Conservation (phyloP, 805 yeast species). For the Nakazawaea ambrosiae region DNA sequence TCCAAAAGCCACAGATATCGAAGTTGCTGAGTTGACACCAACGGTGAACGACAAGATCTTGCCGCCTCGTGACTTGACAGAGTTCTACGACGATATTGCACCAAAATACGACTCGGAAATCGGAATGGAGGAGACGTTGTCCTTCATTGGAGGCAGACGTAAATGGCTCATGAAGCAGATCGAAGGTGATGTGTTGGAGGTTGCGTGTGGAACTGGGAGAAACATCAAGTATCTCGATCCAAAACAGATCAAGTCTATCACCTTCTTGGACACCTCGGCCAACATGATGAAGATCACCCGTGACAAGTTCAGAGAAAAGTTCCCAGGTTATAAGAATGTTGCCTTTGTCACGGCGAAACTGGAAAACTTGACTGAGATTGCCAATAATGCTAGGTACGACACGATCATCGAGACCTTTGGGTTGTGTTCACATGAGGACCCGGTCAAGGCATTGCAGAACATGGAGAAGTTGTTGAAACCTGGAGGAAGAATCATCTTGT, state of each 20-base stretch:
- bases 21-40: slow-evolving; percentile 17
- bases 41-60: slow-evolving; percentile 37
- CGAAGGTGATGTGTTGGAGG: slow-evolving; percentile 87
- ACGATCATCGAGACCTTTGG: slow-evolving; percentile 94
- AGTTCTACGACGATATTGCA: slow-evolving; percentile 72
- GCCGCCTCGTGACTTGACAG: slow-evolving; percentile 75
- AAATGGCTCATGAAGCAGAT: slow-evolving; percentile 74
- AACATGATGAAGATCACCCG: slow-evolving; percentile 81
- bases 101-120: slow-evolving; percentile 74
- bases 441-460: slow-evolving; percentile 71
- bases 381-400: slow-evolving; percentile 58
- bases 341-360: slow-evolving; percentile 90
- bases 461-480: slow-evolving; percentile 73
- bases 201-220: slow-evolving; percentile 95
- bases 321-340: slow-evolving; percentile 62
- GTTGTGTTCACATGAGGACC: slow-evolving; percentile 91
- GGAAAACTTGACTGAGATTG: slow-evolving; percentile 60
- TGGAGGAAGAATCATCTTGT: slow-evolving; percentile 78
- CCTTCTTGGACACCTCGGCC: slow-evolving; percentile 78
- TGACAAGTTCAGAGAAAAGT: slow-evolving; percentile 60
- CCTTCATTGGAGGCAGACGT: slow-evolving; percentile 57
- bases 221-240: slow-evolving; percentile 71
- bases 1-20: slow-evolving; percentile 28
- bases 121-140: slow-evolving; percentile 61
- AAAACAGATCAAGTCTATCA: slow-evolving; percentile 57